Percentiles rank a stretch among this genome's conserved stretches.
These are phyloP conservation scores for Acacia crassicarpa DNA, from an alignment of 306 rosid species.

Conservation along the genomic window DNA sequence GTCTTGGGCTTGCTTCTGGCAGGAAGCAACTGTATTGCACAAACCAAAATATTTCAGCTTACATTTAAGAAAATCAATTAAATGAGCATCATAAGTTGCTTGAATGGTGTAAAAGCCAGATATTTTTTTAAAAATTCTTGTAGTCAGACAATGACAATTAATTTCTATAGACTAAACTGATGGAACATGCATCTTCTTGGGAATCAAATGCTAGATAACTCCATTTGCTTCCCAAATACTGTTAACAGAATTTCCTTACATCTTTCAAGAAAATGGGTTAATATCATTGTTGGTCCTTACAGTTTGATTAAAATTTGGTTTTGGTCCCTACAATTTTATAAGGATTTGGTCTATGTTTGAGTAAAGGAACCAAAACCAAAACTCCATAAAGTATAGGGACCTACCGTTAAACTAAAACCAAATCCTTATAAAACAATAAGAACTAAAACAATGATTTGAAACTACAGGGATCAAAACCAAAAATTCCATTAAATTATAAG, in stretches of 20 bases:
- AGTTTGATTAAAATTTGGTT: no score
- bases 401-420: no score
- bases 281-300: no score
- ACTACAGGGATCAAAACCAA: no score
- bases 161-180: neutral
- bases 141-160: neutral
- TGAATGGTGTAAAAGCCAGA: neutral
- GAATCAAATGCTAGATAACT: neutral
- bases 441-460: no score
- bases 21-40: constrained; percentile 35
- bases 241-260: neutral
- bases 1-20: constrained; percentile 7
- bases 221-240: neutral
- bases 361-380: no score
- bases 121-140: neutral
- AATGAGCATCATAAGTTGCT: neutral
- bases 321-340: no score
- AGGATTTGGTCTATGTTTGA: no score
- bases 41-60: constrained; percentile 12
- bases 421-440: no score
- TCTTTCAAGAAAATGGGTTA: neutral
- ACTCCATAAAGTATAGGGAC: no score
- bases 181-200: neutral
- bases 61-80: neutral
- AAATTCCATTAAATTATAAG: no score